These are phyloP conservation scores for Neofusicoccum sp. DNA, from an alignment of 2,329 filamentous ascomycete species.

Conservation along the genomic window DNA sequence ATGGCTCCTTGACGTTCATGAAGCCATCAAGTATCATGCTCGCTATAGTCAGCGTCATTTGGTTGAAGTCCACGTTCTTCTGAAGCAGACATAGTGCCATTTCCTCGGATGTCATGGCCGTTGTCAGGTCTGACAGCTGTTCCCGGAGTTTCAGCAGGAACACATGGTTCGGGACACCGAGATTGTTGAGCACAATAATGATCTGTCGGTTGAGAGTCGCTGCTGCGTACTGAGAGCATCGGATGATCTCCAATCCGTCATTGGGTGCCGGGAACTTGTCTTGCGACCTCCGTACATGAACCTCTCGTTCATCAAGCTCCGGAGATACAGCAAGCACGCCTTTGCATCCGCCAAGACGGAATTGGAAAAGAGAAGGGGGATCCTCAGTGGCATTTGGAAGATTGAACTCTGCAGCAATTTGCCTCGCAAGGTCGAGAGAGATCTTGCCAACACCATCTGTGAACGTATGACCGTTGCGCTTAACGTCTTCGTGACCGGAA, in stretches of 20 bases:
- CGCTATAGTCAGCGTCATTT: slow-evolving; percentile 73
- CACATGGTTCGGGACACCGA: slow-evolving; percentile 69
- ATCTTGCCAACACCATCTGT: slow-evolving; percentile 94
- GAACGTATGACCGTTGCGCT: slow-evolving; percentile 70
- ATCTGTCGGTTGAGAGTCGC: slow-evolving; percentile 89
- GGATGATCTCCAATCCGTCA: slow-evolving; percentile 81
- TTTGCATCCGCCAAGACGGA: slow-evolving; percentile 90
- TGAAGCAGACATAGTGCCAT: slow-evolving; percentile 70
- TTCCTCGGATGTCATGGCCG: slow-evolving; percentile 66
- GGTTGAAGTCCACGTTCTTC: slow-evolving; percentile 82
- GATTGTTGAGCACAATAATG: slow-evolving; percentile 78
- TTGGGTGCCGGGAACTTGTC: slow-evolving; percentile 78
- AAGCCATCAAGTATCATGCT: slow-evolving; percentile 81
- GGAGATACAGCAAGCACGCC: slow-evolving; percentile 70
- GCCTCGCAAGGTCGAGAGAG: slow-evolving; percentile 73
- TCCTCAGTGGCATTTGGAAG: slow-evolving; percentile 56
- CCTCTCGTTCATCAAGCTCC: slow-evolving; percentile 67
- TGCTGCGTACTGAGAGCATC: slow-evolving; percentile 72
- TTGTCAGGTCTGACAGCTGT: slow-evolving; percentile 70
- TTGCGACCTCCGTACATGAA: slow-evolving; percentile 83
- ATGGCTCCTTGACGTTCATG: slow-evolving; percentile 73
- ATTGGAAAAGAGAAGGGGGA: slow-evolving; percentile 83
- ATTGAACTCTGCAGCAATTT: slow-evolving; percentile 72
- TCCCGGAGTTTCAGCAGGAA: slow-evolving; percentile 69
- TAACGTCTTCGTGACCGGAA: slow-evolving; percentile 68